phyloP scores from a whole-genome alignment of 129 eudicot species.

The Artemisia annua region DNA sequence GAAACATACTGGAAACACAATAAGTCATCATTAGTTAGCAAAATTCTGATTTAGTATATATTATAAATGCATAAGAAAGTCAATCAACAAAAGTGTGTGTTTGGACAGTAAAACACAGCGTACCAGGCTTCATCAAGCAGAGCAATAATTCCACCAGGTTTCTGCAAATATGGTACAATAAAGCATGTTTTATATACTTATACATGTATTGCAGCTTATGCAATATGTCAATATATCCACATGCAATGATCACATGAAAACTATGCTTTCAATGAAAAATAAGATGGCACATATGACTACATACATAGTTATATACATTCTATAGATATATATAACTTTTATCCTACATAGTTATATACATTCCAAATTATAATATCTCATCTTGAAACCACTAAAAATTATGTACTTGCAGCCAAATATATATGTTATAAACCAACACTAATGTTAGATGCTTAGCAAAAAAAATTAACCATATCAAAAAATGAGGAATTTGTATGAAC shows the following conservation, averaged over 20 bases:
- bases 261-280: not conserved
- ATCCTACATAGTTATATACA: too few species aligned
- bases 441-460: conserved; percentile 11
- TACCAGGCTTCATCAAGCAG: conserved; percentile 99
- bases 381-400: not conserved
- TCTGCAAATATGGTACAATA: conserved; percentile 46
- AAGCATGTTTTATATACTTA: conserved; percentile 2
- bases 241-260: conserved; percentile 15
- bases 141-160: conserved; percentile 98
- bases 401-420: not conserved
- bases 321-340: not conserved
- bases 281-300: not conserved
- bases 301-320: not conserved
- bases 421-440: conserved; percentile 1
- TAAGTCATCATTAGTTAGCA: conserved; percentile 28
- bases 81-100: conserved; percentile 1
- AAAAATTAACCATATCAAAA: conserved; percentile 1
- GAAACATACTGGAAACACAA: conserved; percentile 81
- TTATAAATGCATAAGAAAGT: conserved; percentile 11
- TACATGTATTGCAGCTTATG: conserved; percentile 12
- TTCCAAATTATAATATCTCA: conserved; percentile 5
- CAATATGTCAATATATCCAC: conserved; percentile 20
- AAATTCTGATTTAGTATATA: conserved; percentile 10
- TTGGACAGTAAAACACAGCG: conserved; percentile 16
- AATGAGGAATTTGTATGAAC: conserved; percentile 32